phyloP scores from a whole-genome alignment of 2,329 filamentous ascomycete species.

The Fusarium austroafricanum region DNA sequence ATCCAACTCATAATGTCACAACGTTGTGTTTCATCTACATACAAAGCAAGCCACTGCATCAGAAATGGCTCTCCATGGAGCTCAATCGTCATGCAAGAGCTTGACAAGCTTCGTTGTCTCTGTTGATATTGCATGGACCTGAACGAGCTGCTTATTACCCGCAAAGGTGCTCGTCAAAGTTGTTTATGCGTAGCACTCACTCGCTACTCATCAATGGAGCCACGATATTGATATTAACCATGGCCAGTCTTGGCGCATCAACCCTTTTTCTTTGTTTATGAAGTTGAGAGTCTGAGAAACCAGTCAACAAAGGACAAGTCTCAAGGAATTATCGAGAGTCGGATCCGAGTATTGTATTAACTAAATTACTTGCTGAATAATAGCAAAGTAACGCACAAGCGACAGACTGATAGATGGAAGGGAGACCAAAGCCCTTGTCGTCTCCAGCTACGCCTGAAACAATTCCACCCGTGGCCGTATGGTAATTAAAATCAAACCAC shows the following conservation, averaged over 20 bases:
- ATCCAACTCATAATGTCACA: conserved; percentile 23
- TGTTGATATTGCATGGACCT: neutral
- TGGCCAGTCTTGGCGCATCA: conserved; percentile 5
- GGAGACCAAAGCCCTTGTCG: conserved; percentile 38
- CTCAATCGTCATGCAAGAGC: conserved; percentile 26
- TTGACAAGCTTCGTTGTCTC: conserved; percentile 10
- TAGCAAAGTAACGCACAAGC: conserved; percentile 14
- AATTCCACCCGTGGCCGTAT: conserved; percentile 31
- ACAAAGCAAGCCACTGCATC: conserved; percentile 41
- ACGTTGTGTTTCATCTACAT: conserved; percentile 35
- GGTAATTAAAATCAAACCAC: conserved; percentile 41
- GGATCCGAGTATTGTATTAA: conserved; percentile 25
- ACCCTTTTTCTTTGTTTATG: conserved; percentile 6
- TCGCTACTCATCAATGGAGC: conserved; percentile 9
- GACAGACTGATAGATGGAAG: conserved; percentile 24
- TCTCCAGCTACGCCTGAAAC: conserved; percentile 39
- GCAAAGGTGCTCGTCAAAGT: conserved; percentile 26
- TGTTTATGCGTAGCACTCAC: conserved; percentile 3
- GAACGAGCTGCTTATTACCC: neutral
- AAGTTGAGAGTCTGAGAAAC: conserved; percentile 10
- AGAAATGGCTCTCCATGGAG: conserved; percentile 29
- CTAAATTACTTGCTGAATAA: conserved; percentile 16
- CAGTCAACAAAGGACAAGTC: conserved; percentile 19
- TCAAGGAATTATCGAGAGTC: conserved; percentile 21
- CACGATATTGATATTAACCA: conserved; percentile 16